A percentile compares a stretch with the other conserved stretches of the same genome.
These are phyloP conservation scores for Metrosideros polymorpha DNA, from an alignment of 441 rosid genomes.

Conservation along the genomic window DNA sequence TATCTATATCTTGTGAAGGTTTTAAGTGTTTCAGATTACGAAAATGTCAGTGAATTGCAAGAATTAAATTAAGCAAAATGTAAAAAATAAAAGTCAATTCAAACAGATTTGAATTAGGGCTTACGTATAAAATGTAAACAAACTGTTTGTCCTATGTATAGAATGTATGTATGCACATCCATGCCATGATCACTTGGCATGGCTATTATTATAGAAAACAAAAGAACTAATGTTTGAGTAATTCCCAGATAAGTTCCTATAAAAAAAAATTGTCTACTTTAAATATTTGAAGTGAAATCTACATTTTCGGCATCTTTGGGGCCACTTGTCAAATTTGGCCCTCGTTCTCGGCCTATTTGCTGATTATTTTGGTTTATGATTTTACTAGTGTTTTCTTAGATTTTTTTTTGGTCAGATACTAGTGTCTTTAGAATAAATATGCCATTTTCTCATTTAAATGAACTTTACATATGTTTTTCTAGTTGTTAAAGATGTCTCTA, in stretches of 20 bases:
- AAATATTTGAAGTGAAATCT: not conserved
- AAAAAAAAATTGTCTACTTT: too few species aligned
- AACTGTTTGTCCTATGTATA: not conserved
- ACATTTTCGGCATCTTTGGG: not conserved
- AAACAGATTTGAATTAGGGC: not conserved
- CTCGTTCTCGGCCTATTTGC: not conserved
- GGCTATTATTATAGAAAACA: not conserved
- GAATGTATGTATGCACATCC: not conserved
- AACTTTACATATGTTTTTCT: not conserved
- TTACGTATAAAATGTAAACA: too few species aligned
- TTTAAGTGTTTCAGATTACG: not conserved
- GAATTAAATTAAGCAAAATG: not conserved
- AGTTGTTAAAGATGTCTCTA: not conserved
- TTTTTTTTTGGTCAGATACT: too few species aligned
- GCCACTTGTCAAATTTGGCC: not conserved
- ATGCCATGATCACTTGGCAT: not conserved
- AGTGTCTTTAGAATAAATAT: not conserved
- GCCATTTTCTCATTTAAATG: not conserved
- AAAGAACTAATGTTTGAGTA: not conserved
- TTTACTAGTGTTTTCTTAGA: not conserved
- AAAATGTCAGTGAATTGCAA: not conserved
- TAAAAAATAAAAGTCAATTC: not conserved
- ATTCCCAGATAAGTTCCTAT: not conserved
- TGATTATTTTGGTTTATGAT: not conserved
- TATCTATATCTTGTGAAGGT: not conserved